Conservation (phyloP, 306 rosid species). For the Cotoneaster glaucophyllus region DNA sequence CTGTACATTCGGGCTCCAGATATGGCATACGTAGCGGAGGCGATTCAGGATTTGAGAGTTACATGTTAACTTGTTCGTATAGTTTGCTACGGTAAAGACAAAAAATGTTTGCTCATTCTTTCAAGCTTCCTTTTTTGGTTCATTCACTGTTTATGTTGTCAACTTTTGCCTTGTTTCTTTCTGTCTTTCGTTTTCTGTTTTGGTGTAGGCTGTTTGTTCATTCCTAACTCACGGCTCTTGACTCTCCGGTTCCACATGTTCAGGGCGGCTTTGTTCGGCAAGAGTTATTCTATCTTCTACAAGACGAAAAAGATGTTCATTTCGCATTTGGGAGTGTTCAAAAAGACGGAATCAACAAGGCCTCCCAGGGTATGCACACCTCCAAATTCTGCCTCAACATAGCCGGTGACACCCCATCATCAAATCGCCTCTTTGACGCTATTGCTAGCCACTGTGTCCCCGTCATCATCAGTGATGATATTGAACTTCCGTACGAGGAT, state of each 20-base stretch:
- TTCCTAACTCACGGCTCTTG: background rate
- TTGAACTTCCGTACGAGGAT: conserved; percentile 79
- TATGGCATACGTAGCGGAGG: background rate
- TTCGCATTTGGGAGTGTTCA: conserved; percentile 67
- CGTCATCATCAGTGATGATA: conserved; percentile 67
- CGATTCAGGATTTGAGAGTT: background rate
- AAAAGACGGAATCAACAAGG: conserved; percentile 47
- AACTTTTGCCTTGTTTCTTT: background rate
- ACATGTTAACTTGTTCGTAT: background rate
- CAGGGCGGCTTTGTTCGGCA: conserved; percentile 75
- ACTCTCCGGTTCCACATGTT: background rate
- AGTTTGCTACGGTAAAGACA: background rate
- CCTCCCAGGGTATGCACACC: conserved; percentile 56
- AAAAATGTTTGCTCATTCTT: background rate
- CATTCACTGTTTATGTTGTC: no score
- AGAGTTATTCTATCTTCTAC: conserved; percentile 60
- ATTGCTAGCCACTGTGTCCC: conserved; percentile 78
- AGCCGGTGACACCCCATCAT: conserved; percentile 86
- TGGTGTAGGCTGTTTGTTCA: background rate
- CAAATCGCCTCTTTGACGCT: conserved; percentile 78
- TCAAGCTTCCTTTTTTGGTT: background rate
- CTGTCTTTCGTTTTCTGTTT: background rate
- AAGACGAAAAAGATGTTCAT: conserved; percentile 65
- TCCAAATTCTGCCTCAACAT: conserved; percentile 89
- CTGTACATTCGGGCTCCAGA: background rate